Conservation (phyloP, 2,329 filamentous ascomycete genomes). For the Talaromyces rugulosus region DNA sequence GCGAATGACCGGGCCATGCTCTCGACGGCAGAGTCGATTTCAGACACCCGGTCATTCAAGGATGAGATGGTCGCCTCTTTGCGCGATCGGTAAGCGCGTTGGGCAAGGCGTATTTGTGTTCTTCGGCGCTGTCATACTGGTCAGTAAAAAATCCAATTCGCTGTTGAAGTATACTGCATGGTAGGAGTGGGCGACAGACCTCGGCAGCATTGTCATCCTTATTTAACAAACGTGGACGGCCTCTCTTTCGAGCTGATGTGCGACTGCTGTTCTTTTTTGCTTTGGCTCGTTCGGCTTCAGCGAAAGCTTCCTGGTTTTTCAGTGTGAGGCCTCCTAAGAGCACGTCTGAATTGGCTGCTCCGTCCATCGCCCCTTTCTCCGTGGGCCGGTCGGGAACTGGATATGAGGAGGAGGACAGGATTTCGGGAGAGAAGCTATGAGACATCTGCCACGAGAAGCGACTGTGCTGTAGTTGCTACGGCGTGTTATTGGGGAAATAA, state of each 20-base stretch:
- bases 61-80: constrained; percentile 77
- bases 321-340: constrained; percentile 9
- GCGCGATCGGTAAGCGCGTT: constrained; percentile 76
- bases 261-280: not conserved
- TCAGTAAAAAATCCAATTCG: not conserved
- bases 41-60: constrained; percentile 65
- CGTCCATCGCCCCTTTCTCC: not conserved
- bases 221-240: constrained; percentile 70
- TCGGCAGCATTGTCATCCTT: constrained; percentile 73
- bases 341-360: not conserved
- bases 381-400: constrained; percentile 1
- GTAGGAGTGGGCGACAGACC: constrained; percentile 50
- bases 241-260: constrained; percentile 52
- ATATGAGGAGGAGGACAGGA: constrained; percentile 10
- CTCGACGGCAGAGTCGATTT: constrained; percentile 63
- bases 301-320: not conserved
- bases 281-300: not conserved
- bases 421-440: not conserved
- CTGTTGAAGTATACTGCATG: not conserved
- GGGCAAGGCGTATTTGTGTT: constrained; percentile 81
- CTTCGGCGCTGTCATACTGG: constrained; percentile 59
- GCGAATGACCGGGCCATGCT: constrained; percentile 71
- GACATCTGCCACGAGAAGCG: not conserved
- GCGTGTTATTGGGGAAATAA: not conserved
- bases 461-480: not conserved